Evolutionary conservation across 2,329 filamentous ascomycete genomes (phyloP).

Genomic region (Clonostachys byssicola): DNA sequence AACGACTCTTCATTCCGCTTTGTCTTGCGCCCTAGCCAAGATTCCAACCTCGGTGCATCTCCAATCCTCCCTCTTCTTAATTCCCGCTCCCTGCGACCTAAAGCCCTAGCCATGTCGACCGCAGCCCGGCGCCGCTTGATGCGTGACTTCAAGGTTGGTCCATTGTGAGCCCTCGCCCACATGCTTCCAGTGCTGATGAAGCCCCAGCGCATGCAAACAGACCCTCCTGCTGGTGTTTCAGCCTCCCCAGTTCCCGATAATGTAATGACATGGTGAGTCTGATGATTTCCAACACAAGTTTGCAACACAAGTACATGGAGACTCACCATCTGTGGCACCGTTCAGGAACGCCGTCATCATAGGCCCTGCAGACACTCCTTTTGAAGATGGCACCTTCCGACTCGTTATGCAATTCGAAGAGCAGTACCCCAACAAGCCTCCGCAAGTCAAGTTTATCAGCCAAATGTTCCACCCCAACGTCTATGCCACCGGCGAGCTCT

Average conservation of each 20-base stretch:
- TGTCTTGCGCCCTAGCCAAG: neutral
- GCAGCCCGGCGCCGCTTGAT: slow-evolving; percentile 93
- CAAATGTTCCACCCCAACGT: slow-evolving; percentile 99
- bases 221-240: slow-evolving; percentile 93
- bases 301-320: neutral
- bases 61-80: slow-evolving; percentile 2
- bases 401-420: slow-evolving; percentile 99
- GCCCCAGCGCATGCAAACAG: slow-evolving; percentile 92
- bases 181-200: slow-evolving; percentile 5
- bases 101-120: slow-evolving; percentile 62
- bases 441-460: slow-evolving; percentile 96
- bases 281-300: neutral
- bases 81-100: slow-evolving; percentile 1
- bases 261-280: slow-evolving; percentile 82
- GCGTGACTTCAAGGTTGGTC: slow-evolving; percentile 94
- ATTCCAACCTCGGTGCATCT: neutral
- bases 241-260: slow-evolving; percentile 94
- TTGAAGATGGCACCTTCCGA: slow-evolving; percentile 96
- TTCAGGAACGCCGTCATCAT: slow-evolving; percentile 97
- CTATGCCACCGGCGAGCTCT: slow-evolving; percentile 94
- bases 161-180: slow-evolving; percentile 2
- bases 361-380: slow-evolving; percentile 91
- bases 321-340: neutral
- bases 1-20: neutral
- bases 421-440: slow-evolving; percentile 97